A percentile compares a stretch with the other conserved stretches of the same genome.
These are phyloP conservation scores for Kodamaea suecica DNA, from an alignment of 1,139 yeast species.

Conservation along the genomic window DNA sequence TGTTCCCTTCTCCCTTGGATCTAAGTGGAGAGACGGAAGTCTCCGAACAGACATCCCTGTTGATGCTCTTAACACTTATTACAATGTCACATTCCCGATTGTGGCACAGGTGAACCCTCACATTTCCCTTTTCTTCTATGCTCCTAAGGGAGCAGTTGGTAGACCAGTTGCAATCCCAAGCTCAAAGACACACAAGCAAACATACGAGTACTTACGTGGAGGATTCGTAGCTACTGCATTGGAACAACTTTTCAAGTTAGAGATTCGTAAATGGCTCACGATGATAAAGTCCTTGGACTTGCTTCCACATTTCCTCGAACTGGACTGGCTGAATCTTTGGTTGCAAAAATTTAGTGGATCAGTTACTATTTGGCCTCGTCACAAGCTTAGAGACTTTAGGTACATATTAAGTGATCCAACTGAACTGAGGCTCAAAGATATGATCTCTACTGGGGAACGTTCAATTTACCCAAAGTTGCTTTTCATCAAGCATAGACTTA, in stretches of 20 bases:
- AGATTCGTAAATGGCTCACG: slow-evolving; percentile 72
- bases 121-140: slow-evolving; percentile 69
- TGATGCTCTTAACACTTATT: slow-evolving; percentile 68
- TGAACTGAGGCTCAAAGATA: slow-evolving; percentile 50
- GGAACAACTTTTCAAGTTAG: slow-evolving; percentile 68
- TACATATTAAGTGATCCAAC: slow-evolving; percentile 69
- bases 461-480: slow-evolving; percentile 65
- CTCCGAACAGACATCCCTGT: slow-evolving; percentile 70
- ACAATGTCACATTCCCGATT: slow-evolving; percentile 70
- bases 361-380: slow-evolving; percentile 74
- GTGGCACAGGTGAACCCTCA: slow-evolving; percentile 87
- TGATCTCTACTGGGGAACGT: slow-evolving; percentile 62
- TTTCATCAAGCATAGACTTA: slow-evolving; percentile 61
- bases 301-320: slow-evolving; percentile 66
- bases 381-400: slow-evolving; percentile 56
- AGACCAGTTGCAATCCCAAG: slow-evolving; percentile 63
- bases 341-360: slow-evolving; percentile 73
- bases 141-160: slow-evolving; percentile 81
- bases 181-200: slow-evolving; percentile 40
- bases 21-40: slow-evolving; percentile 74
- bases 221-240: slow-evolving; percentile 73
- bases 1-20: slow-evolving; percentile 70
- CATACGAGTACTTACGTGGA: slow-evolving; percentile 57
- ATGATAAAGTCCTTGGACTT: slow-evolving; percentile 63
- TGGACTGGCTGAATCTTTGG: slow-evolving; percentile 80